Base-by-base conservation (phyloP, 169 alveolate species). In the Cryptosporidium bovis region DNA sequence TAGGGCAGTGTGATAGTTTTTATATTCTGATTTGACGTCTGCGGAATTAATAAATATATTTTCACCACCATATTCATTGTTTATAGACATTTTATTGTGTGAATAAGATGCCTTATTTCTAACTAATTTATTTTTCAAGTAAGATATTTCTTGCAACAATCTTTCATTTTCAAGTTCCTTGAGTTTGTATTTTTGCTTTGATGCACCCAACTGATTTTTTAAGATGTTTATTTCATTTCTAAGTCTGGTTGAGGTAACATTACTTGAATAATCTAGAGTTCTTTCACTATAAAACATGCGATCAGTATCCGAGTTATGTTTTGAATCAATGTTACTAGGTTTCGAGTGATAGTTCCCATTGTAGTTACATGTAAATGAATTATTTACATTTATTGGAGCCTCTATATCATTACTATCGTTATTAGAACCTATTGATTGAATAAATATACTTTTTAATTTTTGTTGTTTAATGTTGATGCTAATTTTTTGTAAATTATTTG, bases 151-250 rank as follows among this genome's bases (percentile, higher is more conserved):
- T 40, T 62, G 60, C 2, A 40, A 15, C 5, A 77, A 64, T 46
- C 64, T 77, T 27, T 62, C 51, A 24, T 60, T 77, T 60, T 77
- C 87, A 27, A 77, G 64, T 7, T 77, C 87, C 18, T 46, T 56
- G 2, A 77, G 48, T 31, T 60, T 77, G 10, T 58, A 50, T 34
- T 62, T 77, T 44, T 77, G 87, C 36, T 60, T 77, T 2, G 71
- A 40, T 1, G 87, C 87, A 46, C 56, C 65, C 18, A 60, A 8
- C 51, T 77, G 87, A 62, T 77, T 77, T 31, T 62, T 77, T 18
- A 77, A 33, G 12, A 77, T 40, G 27, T 56, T 60, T 1, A 77
- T 77, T 60, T 77, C 87, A 60, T 77, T 77, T 50, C 71, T 77
- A 44, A 77, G 64, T 44, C 87, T 77, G 33, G 87, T 77, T 5